Evolutionary conservation across 768 basidiomycete genomes (phyloP).

Genomic region (Termitomyces sp.): DNA sequence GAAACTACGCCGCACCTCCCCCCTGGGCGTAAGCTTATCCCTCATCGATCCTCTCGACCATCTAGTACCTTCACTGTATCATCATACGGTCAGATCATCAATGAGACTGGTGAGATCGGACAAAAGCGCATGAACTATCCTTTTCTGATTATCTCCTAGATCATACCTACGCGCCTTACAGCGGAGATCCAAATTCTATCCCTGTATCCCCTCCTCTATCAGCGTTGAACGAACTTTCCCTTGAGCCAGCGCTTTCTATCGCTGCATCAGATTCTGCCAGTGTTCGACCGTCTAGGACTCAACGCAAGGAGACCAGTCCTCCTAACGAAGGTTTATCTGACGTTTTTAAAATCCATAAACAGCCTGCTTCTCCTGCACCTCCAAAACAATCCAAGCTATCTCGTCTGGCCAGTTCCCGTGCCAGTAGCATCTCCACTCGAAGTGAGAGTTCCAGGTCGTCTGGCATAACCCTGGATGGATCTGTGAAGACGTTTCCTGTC

Average conservation of each 20-base stretch:
- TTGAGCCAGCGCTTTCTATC: conserved; percentile 53
- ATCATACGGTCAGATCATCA: conserved; percentile 60
- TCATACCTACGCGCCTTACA: not conserved
- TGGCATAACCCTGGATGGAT: conserved; percentile 46
- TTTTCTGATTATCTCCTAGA: not conserved
- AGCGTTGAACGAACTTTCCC: conserved; percentile 55
- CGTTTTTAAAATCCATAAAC: conserved; percentile 35
- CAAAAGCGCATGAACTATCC: no score
- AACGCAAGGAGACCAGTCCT: conserved; percentile 38
- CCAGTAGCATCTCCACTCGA: conserved; percentile 37
- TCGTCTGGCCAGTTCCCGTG: conserved; percentile 58
- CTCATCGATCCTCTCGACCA: conserved; percentile 34
- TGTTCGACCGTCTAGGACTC: conserved; percentile 28
- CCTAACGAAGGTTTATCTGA: conserved; percentile 47
- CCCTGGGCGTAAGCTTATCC: conserved; percentile 30
- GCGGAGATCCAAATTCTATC: conserved; percentile 32
- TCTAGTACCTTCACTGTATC: conserved; percentile 35
- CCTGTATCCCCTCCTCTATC: conserved; percentile 64
- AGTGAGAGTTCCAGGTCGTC: conserved; percentile 52
- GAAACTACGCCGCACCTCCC: conserved; percentile 48
- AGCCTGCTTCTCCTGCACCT: conserved; percentile 8
- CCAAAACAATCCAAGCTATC: conserved; percentile 63
- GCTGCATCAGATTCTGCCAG: conserved; percentile 36
- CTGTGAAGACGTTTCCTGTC: conserved; percentile 66
- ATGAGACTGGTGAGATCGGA: conserved; percentile 25